These are phyloP conservation scores for Boletus reticuloceps DNA, from an alignment of 768 basidiomycete species.

Conservation along the genomic window DNA sequence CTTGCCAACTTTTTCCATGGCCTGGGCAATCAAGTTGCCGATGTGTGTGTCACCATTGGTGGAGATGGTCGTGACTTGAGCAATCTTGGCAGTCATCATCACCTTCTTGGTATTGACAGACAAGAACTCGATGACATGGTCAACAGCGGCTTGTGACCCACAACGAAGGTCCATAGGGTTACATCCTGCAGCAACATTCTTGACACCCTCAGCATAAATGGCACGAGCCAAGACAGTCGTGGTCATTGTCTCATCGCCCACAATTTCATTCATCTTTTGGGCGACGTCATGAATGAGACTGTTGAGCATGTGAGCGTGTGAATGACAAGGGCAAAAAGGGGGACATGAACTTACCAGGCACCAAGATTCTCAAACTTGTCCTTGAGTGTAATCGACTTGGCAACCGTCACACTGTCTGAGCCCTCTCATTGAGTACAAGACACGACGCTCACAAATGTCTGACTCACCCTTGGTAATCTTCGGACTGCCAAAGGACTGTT, in stretches of 20 bases:
- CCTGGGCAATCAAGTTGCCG: too few species aligned
- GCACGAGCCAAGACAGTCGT: constrained; percentile 96
- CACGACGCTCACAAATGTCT: neutral
- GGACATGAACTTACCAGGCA: constrained; percentile 64
- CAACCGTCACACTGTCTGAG: constrained; percentile 76
- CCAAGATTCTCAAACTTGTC: constrained; percentile 99
- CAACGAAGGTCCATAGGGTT: constrained; percentile 99
- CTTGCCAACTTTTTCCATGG: too few species aligned
- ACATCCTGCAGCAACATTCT: constrained; percentile 98
- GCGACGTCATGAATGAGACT: constrained; percentile 96
- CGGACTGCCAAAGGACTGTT: constrained; percentile 86
- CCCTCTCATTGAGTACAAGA: constrained; percentile 1
- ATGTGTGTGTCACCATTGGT: constrained; percentile 82
- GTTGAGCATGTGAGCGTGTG: constrained; percentile 4
- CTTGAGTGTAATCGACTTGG: constrained; percentile 85
- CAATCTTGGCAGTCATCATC: constrained; percentile 96
- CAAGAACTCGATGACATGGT: constrained; percentile 90
- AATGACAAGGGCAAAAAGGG: neutral
- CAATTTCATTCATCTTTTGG: constrained; percentile 93
- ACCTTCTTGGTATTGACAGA: constrained; percentile 87
- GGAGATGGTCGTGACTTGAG: constrained; percentile 95
- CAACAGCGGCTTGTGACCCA: constrained; percentile 96
- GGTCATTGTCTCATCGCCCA: constrained; percentile 97
- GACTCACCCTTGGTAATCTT: constrained; percentile 92
- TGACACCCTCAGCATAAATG: constrained; percentile 98